Conservation (phyloP, 1,284 basidiomycete genomes). For the Ceratobasidium sp. region DNA sequence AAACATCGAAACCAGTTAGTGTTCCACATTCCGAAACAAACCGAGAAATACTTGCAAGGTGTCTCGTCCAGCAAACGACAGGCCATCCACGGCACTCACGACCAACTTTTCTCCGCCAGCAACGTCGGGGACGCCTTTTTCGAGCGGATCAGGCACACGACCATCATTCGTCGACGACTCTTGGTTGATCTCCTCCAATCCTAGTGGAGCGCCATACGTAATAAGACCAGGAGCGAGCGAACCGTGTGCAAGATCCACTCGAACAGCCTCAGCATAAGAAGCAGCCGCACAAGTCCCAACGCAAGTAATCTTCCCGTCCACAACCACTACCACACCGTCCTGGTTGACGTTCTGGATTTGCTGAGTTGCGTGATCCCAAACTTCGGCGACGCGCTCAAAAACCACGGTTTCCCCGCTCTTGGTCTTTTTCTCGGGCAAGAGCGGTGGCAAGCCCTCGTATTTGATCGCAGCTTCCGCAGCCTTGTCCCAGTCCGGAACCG, state of each 20-base stretch:
- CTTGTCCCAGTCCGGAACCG: slow-evolving; percentile 67
- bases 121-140: slow-evolving; percentile 44
- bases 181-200: slow-evolving; percentile 53
- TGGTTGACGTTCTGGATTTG: not conserved
- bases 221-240: slow-evolving; percentile 52
- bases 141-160: slow-evolving; percentile 60
- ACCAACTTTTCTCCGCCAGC: slow-evolving; percentile 61
- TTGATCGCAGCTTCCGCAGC: slow-evolving; percentile 62
- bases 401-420: slow-evolving; percentile 45
- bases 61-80: slow-evolving; percentile 73
- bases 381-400: slow-evolving; percentile 50
- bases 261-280: slow-evolving; percentile 3
- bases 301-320: slow-evolving; percentile 52
- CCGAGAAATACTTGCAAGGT: slow-evolving; percentile 60
- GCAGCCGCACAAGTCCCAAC: slow-evolving; percentile 43
- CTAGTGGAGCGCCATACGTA: slow-evolving; percentile 52
- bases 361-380: slow-evolving; percentile 15
- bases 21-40: not conserved
- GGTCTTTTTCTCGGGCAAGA: slow-evolving; percentile 51
- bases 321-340: slow-evolving; percentile 48
- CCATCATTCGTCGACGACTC: slow-evolving; percentile 77
- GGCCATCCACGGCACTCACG: slow-evolving; percentile 74
- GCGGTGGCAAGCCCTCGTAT: slow-evolving; percentile 71
- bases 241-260: slow-evolving; percentile 53
- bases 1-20: not conserved